Evolutionary conservation across 306 rosid genomes (phyloP), one percentile per base, ranked within the genome.

Genomic region (Dalbergia cochinchinensis): DNA sequence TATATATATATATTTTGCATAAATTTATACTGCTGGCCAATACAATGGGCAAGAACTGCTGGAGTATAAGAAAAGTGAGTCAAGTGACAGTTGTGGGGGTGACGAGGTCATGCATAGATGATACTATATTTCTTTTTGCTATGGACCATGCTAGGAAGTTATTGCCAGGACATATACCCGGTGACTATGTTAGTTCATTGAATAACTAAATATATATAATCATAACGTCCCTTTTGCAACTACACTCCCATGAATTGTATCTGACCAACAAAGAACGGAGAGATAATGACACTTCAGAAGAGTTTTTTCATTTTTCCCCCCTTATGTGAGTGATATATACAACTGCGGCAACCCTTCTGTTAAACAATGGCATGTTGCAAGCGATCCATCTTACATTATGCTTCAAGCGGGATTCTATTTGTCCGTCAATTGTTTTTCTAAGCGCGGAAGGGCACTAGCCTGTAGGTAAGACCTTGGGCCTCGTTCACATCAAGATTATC

Each of bases 91-190:
- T 20, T 35, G 20, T n/a, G 75, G 61, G 34, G n/a, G 14, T 76
- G 55, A 37, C 64, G 9, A 34, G 80, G 35, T 50, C 63, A 76
- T 76, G 80, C 65, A 76, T 13, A 20, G 35, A 76, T 41, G 65
- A 34, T 18, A 63, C 19, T 15, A 57, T 58, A 69, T 57, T 78
- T 68, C 18, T 67, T 31, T 69, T 58, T 68, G 76, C 16, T n/a
- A 68, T 65, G 74, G 80, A 81, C 81, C 85, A 58, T 59, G 48
- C 14, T 31, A 47, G 41, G 42, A 51, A 64, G 65, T 6, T 53
- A 20, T 64, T 65, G 74, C 74, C 78, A 67, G 64, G 74, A 33
- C 35, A 70, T 70, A 60, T 31, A 34, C 50, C 47, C 31, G 31
- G 80, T 41, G 74, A 55, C 67, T 42, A 39, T 39, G 11, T 65